phyloP scores from a whole-genome alignment of 75 land plant species.

The Selaginella moellendorffii region DNA sequence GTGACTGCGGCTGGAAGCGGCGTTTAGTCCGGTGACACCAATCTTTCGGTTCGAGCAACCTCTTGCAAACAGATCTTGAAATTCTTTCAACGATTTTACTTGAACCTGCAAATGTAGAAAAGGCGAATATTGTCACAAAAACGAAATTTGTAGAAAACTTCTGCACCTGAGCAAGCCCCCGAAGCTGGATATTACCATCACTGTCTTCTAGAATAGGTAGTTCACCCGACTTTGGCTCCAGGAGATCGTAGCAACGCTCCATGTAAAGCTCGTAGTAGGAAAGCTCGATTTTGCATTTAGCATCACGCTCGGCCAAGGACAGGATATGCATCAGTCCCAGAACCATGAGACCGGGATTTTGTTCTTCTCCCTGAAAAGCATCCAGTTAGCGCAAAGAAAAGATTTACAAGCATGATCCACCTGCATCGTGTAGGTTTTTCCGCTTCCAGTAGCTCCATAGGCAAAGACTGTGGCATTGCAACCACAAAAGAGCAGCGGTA shows the following conservation, averaged over 20 bases:
- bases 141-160: neutral
- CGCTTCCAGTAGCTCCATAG: slow-evolving; percentile 90
- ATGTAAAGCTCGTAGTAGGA: slow-evolving; percentile 6
- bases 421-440: slow-evolving; percentile 91
- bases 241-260: slow-evolving; percentile 6
- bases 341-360: slow-evolving; percentile 3
- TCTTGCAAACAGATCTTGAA: slow-evolving; percentile 4
- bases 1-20: neutral
- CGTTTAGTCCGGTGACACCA: neutral
- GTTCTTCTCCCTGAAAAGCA: slow-evolving; percentile 1
- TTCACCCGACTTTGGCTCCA: neutral
- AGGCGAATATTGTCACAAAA: neutral
- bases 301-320: neutral
- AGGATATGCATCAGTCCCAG: neutral
- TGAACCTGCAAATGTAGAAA: neutral
- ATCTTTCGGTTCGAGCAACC: neutral
- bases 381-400: neutral
- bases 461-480: slow-evolving; percentile 71
- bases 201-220: slow-evolving; percentile 1
- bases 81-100: neutral
- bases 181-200: neutral
- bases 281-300: slow-evolving; percentile 1
- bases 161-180: neutral
- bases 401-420: slow-evolving; percentile 12
- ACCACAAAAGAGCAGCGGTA: slow-evolving; percentile 64